phyloP scores from a whole-genome alignment of 495 filamentous ascomycete species.

The Neurospora pannonica region DNA sequence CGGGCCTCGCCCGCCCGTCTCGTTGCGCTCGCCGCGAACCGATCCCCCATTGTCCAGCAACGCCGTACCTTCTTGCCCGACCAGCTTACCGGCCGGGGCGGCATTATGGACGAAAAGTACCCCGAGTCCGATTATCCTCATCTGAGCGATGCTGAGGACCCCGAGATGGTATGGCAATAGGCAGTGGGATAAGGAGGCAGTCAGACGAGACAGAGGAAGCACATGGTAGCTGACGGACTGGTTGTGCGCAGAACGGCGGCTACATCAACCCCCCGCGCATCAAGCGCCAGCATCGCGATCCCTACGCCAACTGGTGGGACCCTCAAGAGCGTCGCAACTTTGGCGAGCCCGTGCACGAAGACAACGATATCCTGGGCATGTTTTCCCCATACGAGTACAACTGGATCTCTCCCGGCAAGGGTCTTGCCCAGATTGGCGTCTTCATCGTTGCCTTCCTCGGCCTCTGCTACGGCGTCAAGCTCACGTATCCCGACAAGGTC shows the following conservation, averaged over 20 bases:
- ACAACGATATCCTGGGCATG: slow-evolving; percentile 88
- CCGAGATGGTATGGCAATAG: slow-evolving; percentile 51
- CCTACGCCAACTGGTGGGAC: slow-evolving; percentile 94
- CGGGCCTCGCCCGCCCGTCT: slow-evolving; percentile 45
- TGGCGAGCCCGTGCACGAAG: slow-evolving; percentile 92
- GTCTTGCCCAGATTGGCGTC: slow-evolving; percentile 57
- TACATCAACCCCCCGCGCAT: slow-evolving; percentile 79
- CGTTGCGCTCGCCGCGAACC: slow-evolving; percentile 33
- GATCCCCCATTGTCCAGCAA: slow-evolving; percentile 39
- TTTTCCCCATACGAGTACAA: slow-evolving; percentile 87
- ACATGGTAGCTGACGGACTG: slow-evolving; percentile 10
- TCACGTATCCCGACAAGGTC: slow-evolving; percentile 77
- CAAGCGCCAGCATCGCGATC: slow-evolving; percentile 86
- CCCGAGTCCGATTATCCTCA: slow-evolving; percentile 38
- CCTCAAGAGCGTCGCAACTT: slow-evolving; percentile 94
- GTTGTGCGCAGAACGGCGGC: slow-evolving; percentile 64
- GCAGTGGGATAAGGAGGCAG: slow-evolving; percentile 3
- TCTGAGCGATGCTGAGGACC: slow-evolving; percentile 61
- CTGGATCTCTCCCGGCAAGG: slow-evolving; percentile 66
- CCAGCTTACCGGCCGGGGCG: slow-evolving; percentile 23
- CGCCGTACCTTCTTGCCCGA: slow-evolving; percentile 37
- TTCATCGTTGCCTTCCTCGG: slow-evolving; percentile 64
- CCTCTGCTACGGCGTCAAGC: slow-evolving; percentile 60
- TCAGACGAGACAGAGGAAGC: neutral
- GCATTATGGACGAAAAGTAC: slow-evolving; percentile 41